phyloP scores from a whole-genome alignment of 1,139 yeast genomes.

The Suhomyces maxii region DNA sequence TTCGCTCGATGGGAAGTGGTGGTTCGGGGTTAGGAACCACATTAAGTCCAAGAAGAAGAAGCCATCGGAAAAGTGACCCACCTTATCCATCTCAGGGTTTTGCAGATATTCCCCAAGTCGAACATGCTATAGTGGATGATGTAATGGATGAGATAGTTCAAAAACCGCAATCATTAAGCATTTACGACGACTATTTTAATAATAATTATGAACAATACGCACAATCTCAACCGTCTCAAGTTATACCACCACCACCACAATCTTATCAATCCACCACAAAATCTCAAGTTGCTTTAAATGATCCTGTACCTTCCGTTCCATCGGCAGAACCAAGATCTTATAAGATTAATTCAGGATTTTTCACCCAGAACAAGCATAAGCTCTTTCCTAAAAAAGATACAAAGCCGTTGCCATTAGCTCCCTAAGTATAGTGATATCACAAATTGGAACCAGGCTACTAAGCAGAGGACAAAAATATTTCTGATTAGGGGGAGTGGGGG shows the following conservation, averaged over 20 bases:
- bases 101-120: constrained; percentile 6
- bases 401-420: constrained; percentile 9
- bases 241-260: neutral
- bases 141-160: constrained; percentile 4
- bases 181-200: constrained; percentile 10
- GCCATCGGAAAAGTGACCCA: constrained; percentile 10
- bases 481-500: no score
- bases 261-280: neutral
- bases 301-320: neutral
- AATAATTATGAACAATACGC: neutral
- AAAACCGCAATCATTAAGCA: constrained; percentile 1
- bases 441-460: neutral
- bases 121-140: constrained; percentile 8
- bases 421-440: neutral
- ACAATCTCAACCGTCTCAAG: neutral
- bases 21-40: neutral
- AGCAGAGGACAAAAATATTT: no score
- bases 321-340: constrained; percentile 6
- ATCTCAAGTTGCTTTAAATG: neutral
- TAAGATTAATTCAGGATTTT: constrained; percentile 12
- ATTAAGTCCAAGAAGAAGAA: constrained; percentile 5
- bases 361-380: constrained; percentile 13
- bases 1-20: constrained; percentile 1
- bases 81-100: constrained; percentile 8
- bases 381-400: constrained; percentile 10